Evolutionary conservation across 768 basidiomycete species (phyloP), one percentile per base, ranked within the genome.

Genomic region (Psilocybe cyanescens): DNA sequence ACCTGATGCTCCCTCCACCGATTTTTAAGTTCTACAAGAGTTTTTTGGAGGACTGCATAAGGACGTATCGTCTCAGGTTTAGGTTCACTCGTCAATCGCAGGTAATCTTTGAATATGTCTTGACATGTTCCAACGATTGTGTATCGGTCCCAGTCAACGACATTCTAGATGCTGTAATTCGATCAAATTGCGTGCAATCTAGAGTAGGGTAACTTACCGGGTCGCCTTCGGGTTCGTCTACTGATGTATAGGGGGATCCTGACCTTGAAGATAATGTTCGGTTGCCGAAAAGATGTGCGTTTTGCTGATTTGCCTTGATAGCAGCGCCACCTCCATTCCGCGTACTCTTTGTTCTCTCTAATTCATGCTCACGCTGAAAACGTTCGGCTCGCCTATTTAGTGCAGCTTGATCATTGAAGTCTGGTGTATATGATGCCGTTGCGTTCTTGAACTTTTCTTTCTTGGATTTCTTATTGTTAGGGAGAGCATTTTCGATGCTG

Each of bases 41-140:
- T 97, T 75, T 90, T 85, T 74, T 91, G 86, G 33, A 99, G 83
- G 37, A 99, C 80, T 57, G 82, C 73, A 66, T 94, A 90, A 29
- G 97, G 97, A 47, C 97, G 89, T 68, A 99, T 97, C 70, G 91
- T 89, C 69, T 95, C 91, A 56, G 95, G 93, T 76, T 91, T 94
- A 3, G 97, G 97, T 79, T 97, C 95, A 67, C 92, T 90, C 49
- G 97, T 99, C 59, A 99, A 77, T 47, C 97, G 88, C 16, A 99
- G 80, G 74, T 98, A 99, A 63, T 96, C 92, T 79, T 99, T 99
- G 82, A 98, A 98, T 28, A 97, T 77, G 66, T 91, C 91, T 68
- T 83, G 82, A 56, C 85, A 95, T 45, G 91, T 96, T 53, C 97
- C 97, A 58, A 97, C 94, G 68, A 99, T 98, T 6, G 96, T 98